Conservation (phyloP, 2,329 filamentous ascomycete species). For the Emergomyces pasteurianus region DNA sequence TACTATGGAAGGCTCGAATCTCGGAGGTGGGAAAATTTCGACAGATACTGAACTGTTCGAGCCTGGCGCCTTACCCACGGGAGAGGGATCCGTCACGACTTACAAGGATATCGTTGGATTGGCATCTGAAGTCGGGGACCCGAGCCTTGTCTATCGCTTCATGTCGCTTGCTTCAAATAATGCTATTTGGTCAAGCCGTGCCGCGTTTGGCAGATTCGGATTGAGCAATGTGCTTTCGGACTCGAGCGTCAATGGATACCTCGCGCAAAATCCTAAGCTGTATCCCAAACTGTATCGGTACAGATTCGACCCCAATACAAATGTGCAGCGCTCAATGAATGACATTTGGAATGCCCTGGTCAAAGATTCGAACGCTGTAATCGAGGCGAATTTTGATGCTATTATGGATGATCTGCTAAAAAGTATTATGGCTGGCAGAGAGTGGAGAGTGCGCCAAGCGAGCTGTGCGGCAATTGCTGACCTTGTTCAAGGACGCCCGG, state of each 20-base stretch:
- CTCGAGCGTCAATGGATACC: slow-evolving; percentile 54
- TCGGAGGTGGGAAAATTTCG: slow-evolving; percentile 64
- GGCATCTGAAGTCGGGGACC: slow-evolving; percentile 93
- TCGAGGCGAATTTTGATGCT: slow-evolving; percentile 71
- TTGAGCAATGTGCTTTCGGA: slow-evolving; percentile 85
- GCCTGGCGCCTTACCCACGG: slow-evolving; percentile 76
- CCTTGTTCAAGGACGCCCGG: slow-evolving; percentile 67
- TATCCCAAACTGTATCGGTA: slow-evolving; percentile 94
- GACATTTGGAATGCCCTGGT: slow-evolving; percentile 97
- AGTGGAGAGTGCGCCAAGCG: slow-evolving; percentile 88
- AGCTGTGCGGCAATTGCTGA: slow-evolving; percentile 85
- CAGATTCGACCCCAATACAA: slow-evolving; percentile 85
- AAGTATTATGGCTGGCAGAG: slow-evolving; percentile 67
- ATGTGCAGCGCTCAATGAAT: slow-evolving; percentile 91
- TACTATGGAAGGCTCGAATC: slow-evolving; percentile 52
- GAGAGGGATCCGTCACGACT: slow-evolving; percentile 82
- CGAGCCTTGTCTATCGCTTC: slow-evolving; percentile 93
- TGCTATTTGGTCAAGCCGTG: slow-evolving; percentile 92
- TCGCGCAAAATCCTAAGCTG: slow-evolving; percentile 77
- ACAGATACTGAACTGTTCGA: slow-evolving; percentile 91
- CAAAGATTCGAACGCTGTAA: slow-evolving; percentile 65
- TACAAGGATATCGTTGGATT: slow-evolving; percentile 96
- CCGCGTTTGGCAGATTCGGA: slow-evolving; percentile 88
- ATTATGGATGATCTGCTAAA: slow-evolving; percentile 81
- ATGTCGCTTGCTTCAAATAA: slow-evolving; percentile 96